Evolutionary conservation across 352 stramenopile genomes (phyloP).

Genomic region (Phytophthora melonis): DNA sequence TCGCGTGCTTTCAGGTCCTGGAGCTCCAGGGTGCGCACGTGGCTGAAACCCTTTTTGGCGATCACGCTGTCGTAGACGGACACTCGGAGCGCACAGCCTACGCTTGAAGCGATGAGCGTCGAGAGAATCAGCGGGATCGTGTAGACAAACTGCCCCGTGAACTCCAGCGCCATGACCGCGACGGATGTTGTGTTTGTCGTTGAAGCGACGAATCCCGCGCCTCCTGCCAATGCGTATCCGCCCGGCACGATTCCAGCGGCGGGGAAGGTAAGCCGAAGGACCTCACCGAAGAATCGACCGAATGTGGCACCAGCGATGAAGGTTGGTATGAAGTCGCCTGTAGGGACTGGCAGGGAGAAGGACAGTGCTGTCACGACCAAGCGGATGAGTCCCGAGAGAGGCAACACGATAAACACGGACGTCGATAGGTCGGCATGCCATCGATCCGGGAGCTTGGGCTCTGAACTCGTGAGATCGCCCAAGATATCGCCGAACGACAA

Average conservation of each 20-base stretch:
- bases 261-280: conserved; percentile 49
- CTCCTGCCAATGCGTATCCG: conserved; percentile 75
- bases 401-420: conserved; percentile 45
- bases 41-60: conserved; percentile 59
- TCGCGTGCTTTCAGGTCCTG: conserved; percentile 56
- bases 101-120: conserved; percentile 54
- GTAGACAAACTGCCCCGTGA: conserved; percentile 79
- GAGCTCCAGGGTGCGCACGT: conserved; percentile 60
- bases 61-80: conserved; percentile 76
- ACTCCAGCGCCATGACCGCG: conserved; percentile 79
- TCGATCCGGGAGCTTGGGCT: conserved; percentile 17
- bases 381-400: conserved; percentile 43
- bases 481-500: conserved; percentile 45
- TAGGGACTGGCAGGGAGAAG: conserved; percentile 60
- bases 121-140: conserved; percentile 68
- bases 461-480: conserved; percentile 41
- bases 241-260: conserved; percentile 51
- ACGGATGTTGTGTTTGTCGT: conserved; percentile 77
- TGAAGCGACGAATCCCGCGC: conserved; percentile 63
- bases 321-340: conserved; percentile 71
- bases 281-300: conserved; percentile 65
- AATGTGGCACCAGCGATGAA: conserved; percentile 69
- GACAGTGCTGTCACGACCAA: conserved; percentile 56
- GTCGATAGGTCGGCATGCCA: conserved; percentile 46
- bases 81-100: conserved; percentile 62